Evolutionary conservation across 192 early-diverging fungal genomes (phyloP), one percentile per base, ranked within the genome.

Genomic region (Coemansia sp.): DNA sequence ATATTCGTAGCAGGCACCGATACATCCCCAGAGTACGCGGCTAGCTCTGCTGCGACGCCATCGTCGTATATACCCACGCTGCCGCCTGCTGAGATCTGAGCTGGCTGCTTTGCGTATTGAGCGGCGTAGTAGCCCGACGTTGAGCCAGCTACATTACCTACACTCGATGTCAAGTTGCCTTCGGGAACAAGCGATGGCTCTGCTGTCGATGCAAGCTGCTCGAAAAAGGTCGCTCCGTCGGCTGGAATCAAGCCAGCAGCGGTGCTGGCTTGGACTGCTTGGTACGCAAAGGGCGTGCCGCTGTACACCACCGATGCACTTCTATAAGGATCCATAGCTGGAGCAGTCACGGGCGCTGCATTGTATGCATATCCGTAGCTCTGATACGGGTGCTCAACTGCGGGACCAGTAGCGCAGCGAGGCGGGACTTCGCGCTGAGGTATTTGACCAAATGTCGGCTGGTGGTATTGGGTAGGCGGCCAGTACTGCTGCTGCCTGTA

Each of bases 361-460:
- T 62, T 17, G 11, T 43, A 39, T 12, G 54, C 39, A 60, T 64
- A 49, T 1, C 54, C 68, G 43, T 65, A 64, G 22, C 62, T 62
- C 53, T 70, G 62, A 35, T 71, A 64, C 6, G 77, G 65, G 24
- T 67, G 46, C 11, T 74, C 77, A 0, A 71, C 57, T 29, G 77
- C 77, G n/a, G 77, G 77, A 0, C 77, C 77, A 17, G 77, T 80
- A 8, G 77, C 72, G 20, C 72, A 74, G 35, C 77, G 77, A 40
- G 77, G 77, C 5, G 77, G 77, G n/a, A 74, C 53, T 35, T 71
- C 72, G 3, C 43, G 65, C 36, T 37, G 29, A 22, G 46, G 32
- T 12, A 8, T 29, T 41, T 66, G 71, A 1, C 31, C 32, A 57
- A 64, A 64, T 39, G 56, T 54, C 8, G 12, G 9, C 10, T 54